Percentiles rank a stretch among this genome's conserved stretches.
Evolutionary conservation across 1,139 yeast species (phyloP).

Genomic region (Candida pseudoviswanathii): DNA sequence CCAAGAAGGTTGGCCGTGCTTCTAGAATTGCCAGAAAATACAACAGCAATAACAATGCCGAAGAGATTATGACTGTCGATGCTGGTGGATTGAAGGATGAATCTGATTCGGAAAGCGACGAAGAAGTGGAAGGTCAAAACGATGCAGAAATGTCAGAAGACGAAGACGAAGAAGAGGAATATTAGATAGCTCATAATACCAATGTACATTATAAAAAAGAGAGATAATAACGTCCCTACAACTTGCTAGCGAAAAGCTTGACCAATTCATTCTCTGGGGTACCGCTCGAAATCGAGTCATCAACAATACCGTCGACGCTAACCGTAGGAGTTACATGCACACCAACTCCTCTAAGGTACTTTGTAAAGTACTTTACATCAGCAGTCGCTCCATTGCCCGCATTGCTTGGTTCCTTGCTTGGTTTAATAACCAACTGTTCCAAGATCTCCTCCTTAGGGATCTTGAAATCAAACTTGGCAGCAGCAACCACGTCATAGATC

Average conservation of each 20-base stretch:
- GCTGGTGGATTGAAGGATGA: constrained; percentile 60
- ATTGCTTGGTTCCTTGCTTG: constrained; percentile 40
- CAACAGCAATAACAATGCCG: constrained; percentile 43
- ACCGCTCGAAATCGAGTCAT: constrained; percentile 41
- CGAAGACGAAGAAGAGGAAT: constrained; percentile 6
- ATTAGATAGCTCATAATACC: background rate
- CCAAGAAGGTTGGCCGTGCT: constrained; percentile 55
- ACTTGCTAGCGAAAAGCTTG: constrained; percentile 25
- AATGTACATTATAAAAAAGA: background rate
- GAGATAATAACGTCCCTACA: constrained; percentile 2
- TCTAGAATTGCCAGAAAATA: constrained; percentile 79
- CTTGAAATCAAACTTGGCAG: constrained; percentile 34
- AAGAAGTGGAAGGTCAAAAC: constrained; percentile 22
- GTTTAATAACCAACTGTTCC: constrained; percentile 30
- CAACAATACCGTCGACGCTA: constrained; percentile 64
- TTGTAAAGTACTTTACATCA: constrained; percentile 74
- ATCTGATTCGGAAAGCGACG: constrained; percentile 58
- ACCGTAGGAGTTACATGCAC: constrained; percentile 89
- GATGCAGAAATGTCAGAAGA: constrained; percentile 10
- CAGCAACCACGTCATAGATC: constrained; percentile 54
- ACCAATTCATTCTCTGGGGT: constrained; percentile 35
- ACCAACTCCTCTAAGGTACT: constrained; percentile 74
- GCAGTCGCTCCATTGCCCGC: constrained; percentile 58
- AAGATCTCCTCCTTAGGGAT: constrained; percentile 41
- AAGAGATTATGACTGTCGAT: constrained; percentile 62